Base-by-base conservation (phyloP, 768 basidiomycete genomes). In the Amanita subjunquillea region DNA sequence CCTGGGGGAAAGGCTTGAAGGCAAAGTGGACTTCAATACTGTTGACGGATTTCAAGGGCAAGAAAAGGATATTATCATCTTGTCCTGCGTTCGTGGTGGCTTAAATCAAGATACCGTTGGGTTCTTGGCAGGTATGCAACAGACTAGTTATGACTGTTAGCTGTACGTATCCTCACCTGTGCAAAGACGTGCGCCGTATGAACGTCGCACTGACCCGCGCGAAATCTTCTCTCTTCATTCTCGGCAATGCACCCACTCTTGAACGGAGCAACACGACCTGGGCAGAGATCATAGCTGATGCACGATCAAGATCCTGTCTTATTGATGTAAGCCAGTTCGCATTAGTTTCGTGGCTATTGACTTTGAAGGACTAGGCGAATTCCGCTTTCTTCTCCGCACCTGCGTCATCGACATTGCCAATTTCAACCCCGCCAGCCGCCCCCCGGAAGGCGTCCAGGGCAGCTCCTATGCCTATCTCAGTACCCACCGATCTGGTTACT, bases 1-100 rank as follows among this genome's bases (percentile, higher is more conserved):
- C 12, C 96, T 90, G 64, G 92, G 93, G 2, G 63, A 71, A 30
- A 75, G 80, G 22, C 80, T 96, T 20, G 60, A 85, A 1, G 74
- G 75, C 30, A 80, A 76, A 40, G 80, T 99, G 37, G 87, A 94
- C 61, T 97, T 99, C 71, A 88, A 96, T 63, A 98, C 96, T 0
- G 95, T 99, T 37, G 95, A 99, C 67, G 96, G 95, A 8, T 98
- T 98, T 63, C 96, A 99, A 67, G 96, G 96, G 45, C 96, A 99
- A 70, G 96, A 99, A 66, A 99, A 99, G 65, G 91, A 95, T 59
- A 80, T 99, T 50, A 95, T 99, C 68, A 97, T 99, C 58, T 75
- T 99, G 17, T 98, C 96, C 3, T 96, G 93, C 64, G 96, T 98
- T 17, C 82, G 96, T 56, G 88, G 92, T 8, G 93, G 96, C 4